phyloP scores from a whole-genome alignment of 1,139 yeast genomes.

The Pichia sp. region DNA sequence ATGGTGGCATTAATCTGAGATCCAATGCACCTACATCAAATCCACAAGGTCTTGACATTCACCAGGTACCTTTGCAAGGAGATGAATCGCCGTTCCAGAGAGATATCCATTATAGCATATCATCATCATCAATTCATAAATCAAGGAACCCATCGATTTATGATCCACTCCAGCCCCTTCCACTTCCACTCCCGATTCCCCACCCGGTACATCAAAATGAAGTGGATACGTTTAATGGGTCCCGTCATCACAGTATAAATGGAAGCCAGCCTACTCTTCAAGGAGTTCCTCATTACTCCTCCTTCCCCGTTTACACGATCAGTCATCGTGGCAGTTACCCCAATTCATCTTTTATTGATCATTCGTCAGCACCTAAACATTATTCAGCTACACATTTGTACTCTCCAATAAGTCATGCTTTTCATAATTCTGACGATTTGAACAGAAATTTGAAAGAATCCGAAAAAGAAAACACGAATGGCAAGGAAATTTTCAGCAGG shows the following conservation, averaged over 20 bases:
- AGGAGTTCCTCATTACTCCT: too few species aligned
- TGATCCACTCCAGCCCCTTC: slow-evolving; percentile 27
- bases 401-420: slow-evolving; percentile 6
- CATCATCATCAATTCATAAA: slow-evolving; percentile 18
- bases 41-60: neutral
- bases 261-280: too few species aligned
- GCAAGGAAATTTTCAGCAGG: too few species aligned
- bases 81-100: slow-evolving; percentile 22
- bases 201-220: neutral
- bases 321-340: neutral
- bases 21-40: too few species aligned
- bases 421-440: neutral
- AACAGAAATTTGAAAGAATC: too few species aligned
- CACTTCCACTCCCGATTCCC: slow-evolving; percentile 13
- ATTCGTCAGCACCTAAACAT: slow-evolving; percentile 6
- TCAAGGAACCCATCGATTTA: slow-evolving; percentile 28
- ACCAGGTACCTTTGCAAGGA: neutral
- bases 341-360: slow-evolving; percentile 2
- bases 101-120: slow-evolving; percentile 26
- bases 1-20: too few species aligned
- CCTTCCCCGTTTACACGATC: neutral
- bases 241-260: neutral
- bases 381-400: slow-evolving; percentile 11
- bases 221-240: neutral
- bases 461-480: too few species aligned